Evolutionary conservation across 257 asterid species (phyloP), one percentile per base, ranked within the genome.

Genomic region (Jacaranda mimosifolia): DNA sequence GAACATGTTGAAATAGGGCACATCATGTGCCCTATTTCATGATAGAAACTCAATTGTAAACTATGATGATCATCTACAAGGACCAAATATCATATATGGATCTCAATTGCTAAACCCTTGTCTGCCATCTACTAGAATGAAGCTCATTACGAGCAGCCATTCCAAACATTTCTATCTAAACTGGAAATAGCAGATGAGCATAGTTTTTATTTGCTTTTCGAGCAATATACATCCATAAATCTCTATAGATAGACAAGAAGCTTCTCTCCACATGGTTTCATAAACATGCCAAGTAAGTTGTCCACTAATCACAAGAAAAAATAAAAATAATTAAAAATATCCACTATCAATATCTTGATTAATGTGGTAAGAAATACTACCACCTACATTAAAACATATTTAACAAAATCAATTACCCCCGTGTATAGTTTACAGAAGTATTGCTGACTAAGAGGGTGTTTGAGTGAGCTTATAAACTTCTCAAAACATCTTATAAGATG

Each of bases 101-200:
- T 26, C 1, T 26, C 32, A 26, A 26, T 26, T 26, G 1, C 32
- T 26, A 26, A 26, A 26, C 32, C 32, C 32, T 26, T 2, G 32
- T 26, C 32, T 26, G 32, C 32, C 32, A 26, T 26, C 32, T 26
- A 89, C 90, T 96, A 26, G 32, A 26, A 26, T 26, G 32, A 26
- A 26, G 32, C 32, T 26, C 32, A 26, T 26, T 26, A 26, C 2
- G 89, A 15, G 95, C 91, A 77, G 89, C 91, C 92, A 90, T 87
- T 38, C 92, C 92, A 62, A 91, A 87, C 81, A 90, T 70, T 55
- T 92, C 95, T 56, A 89, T 77, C 86, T 88, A 91, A 85, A 88
- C 79, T 68, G 86, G 32, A 85, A 68, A 86, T 77, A 76, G 91
- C 87, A 58, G 91, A 83, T 11, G 86, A 80, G 83, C 79, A 98